Evolutionary conservation across 768 basidiomycete genomes (phyloP), one percentile per base, ranked within the genome.

Genomic region (Rhizopogon vulgaris): DNA sequence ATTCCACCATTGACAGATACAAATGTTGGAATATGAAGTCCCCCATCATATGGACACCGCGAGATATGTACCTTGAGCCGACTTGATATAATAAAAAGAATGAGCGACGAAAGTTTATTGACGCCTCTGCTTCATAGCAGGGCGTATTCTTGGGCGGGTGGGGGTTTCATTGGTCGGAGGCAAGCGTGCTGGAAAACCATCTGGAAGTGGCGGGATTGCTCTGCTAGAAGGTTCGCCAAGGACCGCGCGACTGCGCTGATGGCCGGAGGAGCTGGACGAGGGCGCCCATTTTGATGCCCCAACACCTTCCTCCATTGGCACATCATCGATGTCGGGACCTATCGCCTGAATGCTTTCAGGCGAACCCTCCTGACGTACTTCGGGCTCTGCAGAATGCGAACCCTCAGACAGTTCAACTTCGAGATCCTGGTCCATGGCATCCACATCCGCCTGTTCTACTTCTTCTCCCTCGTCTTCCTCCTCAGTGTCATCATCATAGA

Each of bases 371-470:
- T 59, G 48, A 39, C 58, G 57, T 30, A 55, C 61, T 38, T 65
- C 68, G 17, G 64, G 61, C 18, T 60, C 62, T 14, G 60, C 53
- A 34, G 68, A 60, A 32, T 61, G 63, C 22, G 68, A 60, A 30
- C 61, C 66, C 22, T 62, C 69, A 53, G 71, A 76, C 38, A 52
- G 60, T 51, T 60, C 69, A 30, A 62, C 55, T 45, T 69, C 57
- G 71, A 78, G 51, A 63, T 69, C 85, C 64, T 87, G 83, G 56
- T 89, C 86, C 86, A 87, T 87, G 25, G 82, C 84, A 62, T 87
- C 86, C 0, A 73, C 71, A 61, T 85, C 83, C 10, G 71, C 77
- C 58, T 82, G 77, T 51, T 82, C 82, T 57, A 77, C 76, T 51
- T 64, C 69, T 7, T 76, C 76, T 28, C 14, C 51, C 18, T 61